Percentiles rank a stretch among this genome's conserved stretches.
Evolutionary conservation across 2,329 filamentous ascomycete species (phyloP).

Genomic region (Pseudonectria buxi): DNA sequence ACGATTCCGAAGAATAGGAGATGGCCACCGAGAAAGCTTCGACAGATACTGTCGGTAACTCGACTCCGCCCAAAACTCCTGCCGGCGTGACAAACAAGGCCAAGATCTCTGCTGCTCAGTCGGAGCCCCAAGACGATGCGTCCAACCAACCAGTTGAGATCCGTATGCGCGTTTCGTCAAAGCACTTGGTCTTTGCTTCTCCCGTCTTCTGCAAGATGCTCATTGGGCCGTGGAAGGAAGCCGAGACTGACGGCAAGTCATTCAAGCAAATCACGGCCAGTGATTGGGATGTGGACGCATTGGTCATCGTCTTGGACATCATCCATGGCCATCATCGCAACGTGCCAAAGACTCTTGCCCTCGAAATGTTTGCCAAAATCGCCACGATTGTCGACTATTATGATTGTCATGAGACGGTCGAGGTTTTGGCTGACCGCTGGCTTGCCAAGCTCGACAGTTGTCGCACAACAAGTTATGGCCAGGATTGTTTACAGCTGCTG

Average conservation of each 20-base stretch:
- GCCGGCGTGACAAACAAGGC: too few species aligned
- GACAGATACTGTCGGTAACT: too few species aligned
- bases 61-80: too few species aligned
- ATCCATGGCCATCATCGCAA: constrained; percentile 36
- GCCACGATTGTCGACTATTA: constrained; percentile 38
- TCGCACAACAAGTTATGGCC: too few species aligned
- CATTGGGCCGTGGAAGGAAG: constrained; percentile 5
- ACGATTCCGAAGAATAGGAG: too few species aligned
- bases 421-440: constrained; percentile 36
- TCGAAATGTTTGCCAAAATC: constrained; percentile 38
- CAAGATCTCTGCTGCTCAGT: too few species aligned
- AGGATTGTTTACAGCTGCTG: too few species aligned
- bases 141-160: too few species aligned
- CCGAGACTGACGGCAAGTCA: too few species aligned
- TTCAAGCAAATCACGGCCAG: constrained; percentile 2
- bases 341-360: constrained; percentile 30
- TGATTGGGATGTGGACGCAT: constrained; percentile 29
- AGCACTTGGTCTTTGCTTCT: constrained; percentile 30
- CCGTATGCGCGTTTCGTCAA: constrained; percentile 22
- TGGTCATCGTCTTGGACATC: constrained; percentile 37
- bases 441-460: too few species aligned
- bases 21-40: too few species aligned
- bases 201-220: constrained; percentile 12
- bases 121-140: too few species aligned
- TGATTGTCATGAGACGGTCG: constrained; percentile 34